Percentiles rank a stretch among this genome's conserved stretches.
These are phyloP conservation scores for Spencermartinsiella ligniputridi DNA, from an alignment of 1,139 yeast species.

Conservation along the genomic window DNA sequence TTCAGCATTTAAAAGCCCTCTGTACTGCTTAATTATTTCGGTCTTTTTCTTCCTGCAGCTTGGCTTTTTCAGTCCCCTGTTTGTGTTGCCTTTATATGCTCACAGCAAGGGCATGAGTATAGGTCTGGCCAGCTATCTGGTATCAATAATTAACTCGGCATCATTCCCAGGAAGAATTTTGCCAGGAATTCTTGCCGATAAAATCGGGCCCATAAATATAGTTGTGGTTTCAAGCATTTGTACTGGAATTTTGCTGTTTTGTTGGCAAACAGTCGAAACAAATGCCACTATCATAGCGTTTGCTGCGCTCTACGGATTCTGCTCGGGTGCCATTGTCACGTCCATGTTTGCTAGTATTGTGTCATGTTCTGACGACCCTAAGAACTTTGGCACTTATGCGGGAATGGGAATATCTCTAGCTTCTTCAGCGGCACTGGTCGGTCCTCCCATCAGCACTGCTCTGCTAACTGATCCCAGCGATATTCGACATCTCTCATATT, in stretches of 20 bases:
- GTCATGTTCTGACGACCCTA: constrained; percentile 48
- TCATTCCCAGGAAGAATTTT: constrained; percentile 47
- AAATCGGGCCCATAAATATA: constrained; percentile 43
- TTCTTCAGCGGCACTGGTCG: constrained; percentile 47
- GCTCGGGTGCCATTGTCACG: constrained; percentile 43
- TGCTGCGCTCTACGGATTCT: constrained; percentile 48
- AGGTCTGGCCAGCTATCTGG: constrained; percentile 25
- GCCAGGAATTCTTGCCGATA: constrained; percentile 46
- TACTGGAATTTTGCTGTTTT: constrained; percentile 12
- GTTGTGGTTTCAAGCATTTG: constrained; percentile 29
- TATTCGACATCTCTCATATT: background rate
- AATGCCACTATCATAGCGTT: constrained; percentile 40
- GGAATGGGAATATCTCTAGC: constrained; percentile 59
- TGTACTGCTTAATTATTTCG: constrained; percentile 27
- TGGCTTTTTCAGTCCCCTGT: constrained; percentile 35
- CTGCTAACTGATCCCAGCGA: constrained; percentile 23
- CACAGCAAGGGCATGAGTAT: constrained; percentile 19
- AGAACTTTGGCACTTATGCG: constrained; percentile 43
- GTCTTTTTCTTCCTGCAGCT: constrained; percentile 31
- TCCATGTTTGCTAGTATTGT: constrained; percentile 40
- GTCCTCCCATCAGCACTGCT: constrained; percentile 53
- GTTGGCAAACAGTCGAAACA: constrained; percentile 41
- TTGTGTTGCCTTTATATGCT: constrained; percentile 33
- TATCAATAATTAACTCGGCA: constrained; percentile 49
- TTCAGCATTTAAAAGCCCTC: constrained; percentile 29